Conservation (phyloP, 345 rosid genomes). For the Cardamine resedifolia region DNA sequence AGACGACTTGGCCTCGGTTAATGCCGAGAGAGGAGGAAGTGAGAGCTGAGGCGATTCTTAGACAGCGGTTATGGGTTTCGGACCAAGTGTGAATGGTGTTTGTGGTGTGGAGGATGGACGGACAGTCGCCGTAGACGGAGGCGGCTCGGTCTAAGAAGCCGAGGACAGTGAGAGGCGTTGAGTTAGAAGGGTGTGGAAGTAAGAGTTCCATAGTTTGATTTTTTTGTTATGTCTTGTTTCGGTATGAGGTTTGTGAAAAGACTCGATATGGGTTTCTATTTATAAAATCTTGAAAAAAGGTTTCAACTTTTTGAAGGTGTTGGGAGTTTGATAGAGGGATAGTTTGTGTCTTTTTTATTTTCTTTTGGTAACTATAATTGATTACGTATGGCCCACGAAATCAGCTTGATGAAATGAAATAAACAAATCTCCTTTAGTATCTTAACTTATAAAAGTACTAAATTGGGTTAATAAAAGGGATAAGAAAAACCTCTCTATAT, state of each 20-base stretch:
- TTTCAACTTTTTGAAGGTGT: background rate
- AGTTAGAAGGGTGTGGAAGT: conserved; percentile 39
- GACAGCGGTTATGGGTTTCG: conserved; percentile 69
- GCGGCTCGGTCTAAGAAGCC: conserved; percentile 64
- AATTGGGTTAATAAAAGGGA: conserved; percentile 9
- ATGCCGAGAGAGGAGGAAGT: conserved; percentile 48
- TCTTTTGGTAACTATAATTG: conserved; percentile 19
- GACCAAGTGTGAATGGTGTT: conserved; percentile 65
- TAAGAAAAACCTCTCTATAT: background rate
- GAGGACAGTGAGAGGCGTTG: conserved; percentile 44
- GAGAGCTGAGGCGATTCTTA: conserved; percentile 71
- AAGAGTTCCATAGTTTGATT: conserved; percentile 40
- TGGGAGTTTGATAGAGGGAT: too few species aligned
- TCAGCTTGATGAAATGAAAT: conserved; percentile 30
- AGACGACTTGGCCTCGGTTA: conserved; percentile 50
- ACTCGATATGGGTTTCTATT: conserved; percentile 14
- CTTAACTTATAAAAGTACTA: conserved; percentile 24
- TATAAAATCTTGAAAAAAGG: conserved; percentile 14
- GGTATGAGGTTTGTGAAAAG: background rate
- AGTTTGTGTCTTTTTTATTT: background rate
- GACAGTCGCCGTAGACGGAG: conserved; percentile 70
- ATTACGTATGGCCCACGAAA: conserved; percentile 33
- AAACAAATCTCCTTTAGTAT: conserved; percentile 30
- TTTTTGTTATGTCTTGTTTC: background rate
- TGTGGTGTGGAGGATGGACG: conserved; percentile 55